Conservation (phyloP, 176 grass and related monocot genomes). For the Eleusine indica region DNA sequence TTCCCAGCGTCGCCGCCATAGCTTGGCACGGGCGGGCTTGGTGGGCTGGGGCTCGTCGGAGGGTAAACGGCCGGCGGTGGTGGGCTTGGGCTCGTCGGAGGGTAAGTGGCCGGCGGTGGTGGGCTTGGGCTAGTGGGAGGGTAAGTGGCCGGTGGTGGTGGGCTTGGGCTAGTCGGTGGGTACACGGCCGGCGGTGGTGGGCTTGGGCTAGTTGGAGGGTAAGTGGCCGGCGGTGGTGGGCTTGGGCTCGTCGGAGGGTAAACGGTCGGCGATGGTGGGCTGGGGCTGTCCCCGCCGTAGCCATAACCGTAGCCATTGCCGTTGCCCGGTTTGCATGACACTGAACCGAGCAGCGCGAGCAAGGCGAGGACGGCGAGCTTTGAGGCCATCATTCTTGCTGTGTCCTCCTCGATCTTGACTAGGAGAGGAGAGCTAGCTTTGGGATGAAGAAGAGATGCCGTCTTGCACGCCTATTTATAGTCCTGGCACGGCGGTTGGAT, state of each 20-base stretch:
- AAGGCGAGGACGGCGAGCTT: constrained; percentile 33
- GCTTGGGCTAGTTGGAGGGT: background rate
- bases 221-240: background rate
- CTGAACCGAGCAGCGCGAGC: constrained; percentile 27
- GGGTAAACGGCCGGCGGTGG: no score
- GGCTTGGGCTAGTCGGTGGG: background rate
- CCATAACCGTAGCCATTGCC: background rate
- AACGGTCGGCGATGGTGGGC: background rate
- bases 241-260: background rate
- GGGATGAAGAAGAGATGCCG: background rate
- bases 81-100: background rate
- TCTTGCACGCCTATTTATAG: background rate
- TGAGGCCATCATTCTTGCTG: background rate
- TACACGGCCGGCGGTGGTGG: background rate
- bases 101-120: background rate
- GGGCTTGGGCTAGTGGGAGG: background rate
- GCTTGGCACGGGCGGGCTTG: background rate
- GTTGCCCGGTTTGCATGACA: constrained; percentile 19
- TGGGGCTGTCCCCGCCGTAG: constrained; percentile 1
- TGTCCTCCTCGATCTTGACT: background rate
- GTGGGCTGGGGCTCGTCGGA: background rate
- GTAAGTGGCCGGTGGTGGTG: background rate
- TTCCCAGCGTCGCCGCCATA: background rate
- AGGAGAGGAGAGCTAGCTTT: background rate
- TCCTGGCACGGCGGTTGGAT: background rate